A percentile compares a stretch with the other conserved stretches of the same genome.
Evolutionary conservation across 2,329 filamentous ascomycete species (phyloP).

Genomic region (Sporothrix globosa): DNA sequence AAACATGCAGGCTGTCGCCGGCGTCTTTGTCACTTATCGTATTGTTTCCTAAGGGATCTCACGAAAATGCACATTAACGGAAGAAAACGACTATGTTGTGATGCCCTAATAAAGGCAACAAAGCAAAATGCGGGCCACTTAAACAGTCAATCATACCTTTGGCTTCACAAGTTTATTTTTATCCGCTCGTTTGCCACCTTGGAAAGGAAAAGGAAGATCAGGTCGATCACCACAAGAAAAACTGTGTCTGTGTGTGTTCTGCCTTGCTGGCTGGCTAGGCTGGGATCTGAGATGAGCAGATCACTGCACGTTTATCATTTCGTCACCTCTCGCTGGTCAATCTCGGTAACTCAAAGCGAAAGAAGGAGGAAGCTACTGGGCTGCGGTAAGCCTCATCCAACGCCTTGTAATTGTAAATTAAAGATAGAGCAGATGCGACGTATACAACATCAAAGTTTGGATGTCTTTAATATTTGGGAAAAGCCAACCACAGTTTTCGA

Average conservation of each 20-base stretch:
- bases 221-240: not conserved
- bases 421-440: no score
- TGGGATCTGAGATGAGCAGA: conserved; percentile 15
- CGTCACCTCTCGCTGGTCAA: not conserved
- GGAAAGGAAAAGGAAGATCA: conserved; percentile 1
- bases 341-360: conserved; percentile 2
- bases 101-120: not conserved
- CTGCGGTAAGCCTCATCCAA: not conserved
- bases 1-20: not conserved
- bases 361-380: not conserved
- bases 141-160: not conserved
- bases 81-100: not conserved
- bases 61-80: conserved; percentile 5
- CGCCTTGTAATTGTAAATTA: not conserved
- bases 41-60: not conserved
- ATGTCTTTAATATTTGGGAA: no score
- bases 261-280: conserved; percentile 1
- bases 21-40: not conserved
- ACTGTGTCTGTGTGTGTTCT: not conserved
- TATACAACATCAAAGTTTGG: not conserved
- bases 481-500: no score
- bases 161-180: conserved; percentile 22
- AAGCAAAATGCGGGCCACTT: not conserved
- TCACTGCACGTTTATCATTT: conserved; percentile 2
- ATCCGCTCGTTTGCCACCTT: conserved; percentile 6